Base-by-base conservation (phyloP, 108 stramenopile genomes). In the Aurantiochytrium sp. region DNA sequence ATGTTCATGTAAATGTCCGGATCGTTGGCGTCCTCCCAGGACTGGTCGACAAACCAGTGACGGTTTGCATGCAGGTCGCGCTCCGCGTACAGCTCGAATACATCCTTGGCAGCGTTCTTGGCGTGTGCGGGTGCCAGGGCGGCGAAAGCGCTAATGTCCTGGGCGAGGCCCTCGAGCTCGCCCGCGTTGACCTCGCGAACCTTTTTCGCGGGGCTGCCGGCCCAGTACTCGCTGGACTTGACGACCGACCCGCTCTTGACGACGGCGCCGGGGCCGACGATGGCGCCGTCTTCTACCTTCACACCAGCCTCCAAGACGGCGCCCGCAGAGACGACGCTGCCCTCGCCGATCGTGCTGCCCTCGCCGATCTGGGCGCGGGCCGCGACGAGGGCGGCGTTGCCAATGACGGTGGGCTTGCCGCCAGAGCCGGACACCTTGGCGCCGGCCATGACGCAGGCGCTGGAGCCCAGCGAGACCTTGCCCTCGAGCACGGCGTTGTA, bases 321-420 rank as follows among this genome's bases (percentile, higher is more conserved):
- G n/a, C 42, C 73, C 39, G 73, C 73, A 30, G 42, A 41, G 73
- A 81, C 73, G 24, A 81, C 73, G 73, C 42, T 27, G 73, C 73
- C 42, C 73, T 81, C 73, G n/a, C 73, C 73, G 27, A 81, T 48
- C 19, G 6, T 12, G 36, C 19, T 24, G n/a, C 42, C 73, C n/a
- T 81, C 73, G n/a, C 39, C 39, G 73, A 81, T 48, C 17, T 48
- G 21, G 36, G 73, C 73, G 45, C 73, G 73, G 36, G 73, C 12
- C 10, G 42, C 12, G 73, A 81, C 45, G 27, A 48, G 39, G 36
- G 73, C 73, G 45, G n/a, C 73, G 42, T 5, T 30, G 39, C 73
- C 73, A 24, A 81, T 48, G 10, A 17, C 17, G 50, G 50, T 52
- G 50, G 50, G 50, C 59, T 65, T 65, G 59, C 19, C 0, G 39